Evolutionary conservation across 2,329 filamentous ascomycete species (phyloP).

Genomic region (Tolypocladium capitatum): DNA sequence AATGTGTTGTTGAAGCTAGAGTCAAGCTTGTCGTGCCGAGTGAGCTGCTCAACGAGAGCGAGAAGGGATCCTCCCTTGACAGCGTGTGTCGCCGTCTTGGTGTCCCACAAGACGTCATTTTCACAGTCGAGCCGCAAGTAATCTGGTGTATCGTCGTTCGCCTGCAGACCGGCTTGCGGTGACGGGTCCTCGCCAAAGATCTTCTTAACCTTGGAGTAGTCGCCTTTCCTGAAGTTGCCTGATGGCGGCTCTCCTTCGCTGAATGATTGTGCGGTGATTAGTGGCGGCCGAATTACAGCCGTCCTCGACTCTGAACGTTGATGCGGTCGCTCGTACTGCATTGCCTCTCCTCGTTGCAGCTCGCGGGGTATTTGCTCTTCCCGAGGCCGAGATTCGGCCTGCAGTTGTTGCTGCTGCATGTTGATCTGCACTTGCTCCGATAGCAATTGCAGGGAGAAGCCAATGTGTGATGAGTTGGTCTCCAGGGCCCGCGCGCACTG

Average conservation of each 20-base stretch:
- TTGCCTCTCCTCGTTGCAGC: conserved; percentile 43
- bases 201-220: conserved; percentile 51
- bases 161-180: conserved; percentile 28
- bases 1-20: conserved; percentile 97
- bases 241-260: conserved; percentile 43
- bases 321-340: conserved; percentile 42
- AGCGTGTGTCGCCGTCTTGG: conserved; percentile 59
- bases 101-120: conserved; percentile 78
- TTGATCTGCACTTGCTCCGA: conserved; percentile 63
- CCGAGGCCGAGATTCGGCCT: conserved; percentile 24
- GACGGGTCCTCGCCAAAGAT: conserved; percentile 53
- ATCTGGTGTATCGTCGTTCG: conserved; percentile 65
- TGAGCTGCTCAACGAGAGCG: conserved; percentile 87
- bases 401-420: conserved; percentile 29
- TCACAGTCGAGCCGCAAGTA: conserved; percentile 81
- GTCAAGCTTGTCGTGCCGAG: conserved; percentile 88
- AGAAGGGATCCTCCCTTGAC: conserved; percentile 83
- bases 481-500: conserved; percentile 69
- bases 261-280: conserved; percentile 49
- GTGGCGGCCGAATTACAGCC: conserved; percentile 27
- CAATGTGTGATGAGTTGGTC: conserved; percentile 73
- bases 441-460: conserved; percentile 75
- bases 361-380: conserved; percentile 35
- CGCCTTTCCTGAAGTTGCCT: conserved; percentile 43
- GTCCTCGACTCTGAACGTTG: conserved; percentile 42